phyloP scores from a whole-genome alignment of 148 eudicot species.

The Rhododendron williamsianum region DNA sequence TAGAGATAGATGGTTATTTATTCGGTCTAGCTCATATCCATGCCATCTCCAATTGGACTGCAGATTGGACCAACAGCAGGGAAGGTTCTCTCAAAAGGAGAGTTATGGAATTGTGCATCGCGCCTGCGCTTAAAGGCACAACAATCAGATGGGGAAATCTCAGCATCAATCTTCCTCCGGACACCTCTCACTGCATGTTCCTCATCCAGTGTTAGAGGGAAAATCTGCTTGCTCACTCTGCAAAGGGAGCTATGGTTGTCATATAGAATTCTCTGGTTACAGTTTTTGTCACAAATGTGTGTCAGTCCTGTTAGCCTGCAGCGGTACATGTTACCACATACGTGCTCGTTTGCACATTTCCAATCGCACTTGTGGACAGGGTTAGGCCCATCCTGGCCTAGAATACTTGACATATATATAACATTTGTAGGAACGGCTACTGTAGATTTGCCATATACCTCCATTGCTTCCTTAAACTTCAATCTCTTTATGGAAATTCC shows the following conservation, averaged over 20 bases:
- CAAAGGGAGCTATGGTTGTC: conserved; percentile 90
- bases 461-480: conserved; percentile 42
- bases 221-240: conserved; percentile 81
- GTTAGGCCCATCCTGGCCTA: conserved; percentile 77
- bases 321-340: conserved; percentile 87
- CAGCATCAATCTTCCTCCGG: conserved; percentile 80
- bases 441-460: conserved; percentile 65
- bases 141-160: conserved; percentile 48
- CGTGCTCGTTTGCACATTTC: conserved; percentile 80
- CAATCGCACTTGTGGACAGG: conserved; percentile 90
- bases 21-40: conserved; percentile 81
- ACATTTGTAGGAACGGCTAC: conserved; percentile 67
- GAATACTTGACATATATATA: conserved; percentile 73
- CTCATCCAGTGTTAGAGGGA: conserved; percentile 70
- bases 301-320: conserved; percentile 91
- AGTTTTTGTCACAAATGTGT: conserved; percentile 95
- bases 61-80: conserved; percentile 83
- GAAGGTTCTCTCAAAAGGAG: conserved; percentile 91
- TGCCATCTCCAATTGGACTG: conserved; percentile 93
- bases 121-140: conserved; percentile 86
- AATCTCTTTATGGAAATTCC: conserved; percentile 10
- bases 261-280: conserved; percentile 89
- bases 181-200: conserved; percentile 91
- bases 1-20: conserved; percentile 22
- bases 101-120: conserved; percentile 59